Evolutionary conservation across 2,329 filamentous ascomycete genomes (phyloP).

Genomic region (Exophiala sp.): DNA sequence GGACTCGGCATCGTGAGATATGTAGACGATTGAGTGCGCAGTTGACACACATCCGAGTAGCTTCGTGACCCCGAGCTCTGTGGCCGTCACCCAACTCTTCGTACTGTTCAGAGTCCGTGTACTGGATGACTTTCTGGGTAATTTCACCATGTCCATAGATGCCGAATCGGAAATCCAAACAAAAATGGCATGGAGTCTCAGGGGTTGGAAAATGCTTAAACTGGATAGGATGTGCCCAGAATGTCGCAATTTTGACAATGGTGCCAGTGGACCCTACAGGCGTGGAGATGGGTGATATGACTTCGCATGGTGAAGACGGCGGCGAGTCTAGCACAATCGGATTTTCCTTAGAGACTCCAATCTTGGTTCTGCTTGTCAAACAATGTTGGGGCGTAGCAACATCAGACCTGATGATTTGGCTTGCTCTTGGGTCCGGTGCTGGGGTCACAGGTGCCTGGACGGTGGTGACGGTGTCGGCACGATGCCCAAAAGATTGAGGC

Average conservation of each 20-base stretch:
- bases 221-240: constrained; percentile 28
- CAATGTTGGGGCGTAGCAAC: neutral
- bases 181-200: constrained; percentile 24
- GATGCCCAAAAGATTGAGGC: neutral
- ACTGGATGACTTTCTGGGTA: constrained; percentile 15
- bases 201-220: constrained; percentile 17
- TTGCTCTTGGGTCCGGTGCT: neutral
- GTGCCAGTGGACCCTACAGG: neutral
- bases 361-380: neutral
- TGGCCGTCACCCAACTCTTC: constrained; percentile 22
- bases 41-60: constrained; percentile 27
- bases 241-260: constrained; percentile 16
- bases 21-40: constrained; percentile 24
- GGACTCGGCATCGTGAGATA: constrained; percentile 23
- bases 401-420: neutral
- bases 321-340: constrained; percentile 14
- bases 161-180: constrained; percentile 24
- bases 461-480: neutral
- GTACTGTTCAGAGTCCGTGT: constrained; percentile 3
- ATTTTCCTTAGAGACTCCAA: constrained; percentile 5
- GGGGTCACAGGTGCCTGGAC: neutral
- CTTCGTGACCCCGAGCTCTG: constrained; percentile 9
- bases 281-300: neutral
- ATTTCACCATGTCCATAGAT: constrained; percentile 23
- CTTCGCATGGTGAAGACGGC: constrained; percentile 1